Base-by-base conservation (phyloP, 306 rosid species). In the Acacia crassicarpa region DNA sequence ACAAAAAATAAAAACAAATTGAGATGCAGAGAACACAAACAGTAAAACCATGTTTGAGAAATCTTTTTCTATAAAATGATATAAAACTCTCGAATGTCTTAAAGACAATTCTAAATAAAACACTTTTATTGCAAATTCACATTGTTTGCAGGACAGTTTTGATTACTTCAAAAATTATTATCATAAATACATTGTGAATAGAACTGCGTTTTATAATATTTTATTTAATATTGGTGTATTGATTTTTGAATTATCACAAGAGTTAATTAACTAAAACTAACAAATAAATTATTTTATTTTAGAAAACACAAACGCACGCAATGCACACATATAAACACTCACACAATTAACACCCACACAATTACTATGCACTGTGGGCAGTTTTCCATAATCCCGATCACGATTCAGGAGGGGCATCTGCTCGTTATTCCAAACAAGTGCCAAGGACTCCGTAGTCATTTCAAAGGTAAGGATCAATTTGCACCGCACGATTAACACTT, bases 331-430 rank as follows among this genome's bases (percentile, higher is more conserved):
- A 12, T 71, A 70, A 56, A 69, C 74, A 27, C 27, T 27, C 27
- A 30, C 32, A 30, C 32, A 30, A 12, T 71, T 44, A 58, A 41
- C 74, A 41, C 46, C n/a, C 53, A 69, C 89, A 77, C 83, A 54
- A 81, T 77, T 80, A 59, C 53, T 16, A 25, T 77, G 30, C 75
- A 80, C 67, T 23, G 9, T 33, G 81, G 73, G 81, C 66, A 51
- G 82, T 51, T 81, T 81, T 74, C 80, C 20, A 78, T 51, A 74
- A 67, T 62, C 61, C 82, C 62, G 71, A 80, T 72, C 67, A 80
- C 74, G 87, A 81, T 73, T 72, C 67, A 80, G 69, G 87, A 81
- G 74, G 81, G 89, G 80, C 87, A 81, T 84, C 84, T 81, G 33
- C 85, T 48, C 85, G 77, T 61, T 78, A 84, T 86, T 86, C 85